Conservation (phyloP, 164 flowering plant genomes). For the Magnolia sinica region DNA sequence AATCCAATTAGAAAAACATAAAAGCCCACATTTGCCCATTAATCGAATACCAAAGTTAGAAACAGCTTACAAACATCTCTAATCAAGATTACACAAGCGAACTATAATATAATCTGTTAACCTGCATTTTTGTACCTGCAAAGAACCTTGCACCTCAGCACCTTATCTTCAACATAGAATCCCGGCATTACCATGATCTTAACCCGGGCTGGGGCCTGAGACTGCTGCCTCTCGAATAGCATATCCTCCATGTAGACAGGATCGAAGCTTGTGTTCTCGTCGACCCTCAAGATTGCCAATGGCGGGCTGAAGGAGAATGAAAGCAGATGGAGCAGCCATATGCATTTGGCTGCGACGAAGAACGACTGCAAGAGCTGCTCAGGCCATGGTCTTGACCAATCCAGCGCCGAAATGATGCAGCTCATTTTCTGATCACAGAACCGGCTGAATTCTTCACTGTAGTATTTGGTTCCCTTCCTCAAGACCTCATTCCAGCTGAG, state of each 20-base stretch:
- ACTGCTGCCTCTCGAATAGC: constrained; percentile 46
- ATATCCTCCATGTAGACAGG: constrained; percentile 78
- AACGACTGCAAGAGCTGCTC: constrained; percentile 87
- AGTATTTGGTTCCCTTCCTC: constrained; percentile 83
- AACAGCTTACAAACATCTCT: not conserved
- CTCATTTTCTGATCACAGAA: constrained; percentile 97
- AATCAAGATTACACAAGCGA: not conserved
- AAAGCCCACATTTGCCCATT: not conserved
- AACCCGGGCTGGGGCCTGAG: constrained; percentile 47
- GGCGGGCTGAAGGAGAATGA: constrained; percentile 85
- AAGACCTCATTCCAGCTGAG: constrained; percentile 93
- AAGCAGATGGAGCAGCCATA: constrained; percentile 89
- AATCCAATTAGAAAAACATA: not conserved
- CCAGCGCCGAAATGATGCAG: constrained; percentile 55
- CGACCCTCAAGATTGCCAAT: constrained; percentile 65
- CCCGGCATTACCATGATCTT: constrained; percentile 93
- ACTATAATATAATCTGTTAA: not conserved
- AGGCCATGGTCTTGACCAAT: constrained; percentile 87
- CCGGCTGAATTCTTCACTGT: constrained; percentile 86
- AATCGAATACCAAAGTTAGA: not conserved
- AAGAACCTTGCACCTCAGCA: constrained; percentile 76
- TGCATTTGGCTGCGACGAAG: constrained; percentile 84
- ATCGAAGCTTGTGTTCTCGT: constrained; percentile 68
- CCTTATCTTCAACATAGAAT: constrained; percentile 75
- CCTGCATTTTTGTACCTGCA: constrained; percentile 62